phyloP scores from a whole-genome alignment of 192 early-diverging fungal genomes.

The Podila horticola region DNA sequence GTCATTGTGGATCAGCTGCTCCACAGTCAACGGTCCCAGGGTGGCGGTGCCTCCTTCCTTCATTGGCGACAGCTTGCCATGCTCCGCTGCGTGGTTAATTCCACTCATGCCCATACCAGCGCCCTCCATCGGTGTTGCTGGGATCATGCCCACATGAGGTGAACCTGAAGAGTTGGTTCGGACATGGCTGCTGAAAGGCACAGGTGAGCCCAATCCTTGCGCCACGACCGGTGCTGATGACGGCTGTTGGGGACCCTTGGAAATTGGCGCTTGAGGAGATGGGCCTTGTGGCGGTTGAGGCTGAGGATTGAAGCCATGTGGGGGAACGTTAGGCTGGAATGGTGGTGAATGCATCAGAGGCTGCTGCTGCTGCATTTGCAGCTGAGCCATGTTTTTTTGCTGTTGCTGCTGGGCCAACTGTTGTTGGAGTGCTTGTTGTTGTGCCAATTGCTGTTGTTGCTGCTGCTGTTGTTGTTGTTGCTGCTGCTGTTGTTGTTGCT shows the following conservation, averaged over 20 bases:
- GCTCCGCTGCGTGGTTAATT: slow-evolving; percentile 14
- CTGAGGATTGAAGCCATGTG: slow-evolving; percentile 7
- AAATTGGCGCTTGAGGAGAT: slow-evolving; percentile 6
- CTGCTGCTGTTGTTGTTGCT: no score
- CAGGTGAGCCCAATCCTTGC: slow-evolving; percentile 25
- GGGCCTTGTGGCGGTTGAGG: slow-evolving; percentile 11
- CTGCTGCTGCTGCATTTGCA: slow-evolving; percentile 19
- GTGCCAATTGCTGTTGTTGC: slow-evolving; percentile 32
- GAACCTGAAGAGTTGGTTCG: slow-evolving; percentile 39
- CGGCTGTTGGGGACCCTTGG: slow-evolving; percentile 6
- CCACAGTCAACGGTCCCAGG: slow-evolving; percentile 26
- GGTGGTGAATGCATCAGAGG: neutral
- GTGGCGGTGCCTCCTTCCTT: neutral
- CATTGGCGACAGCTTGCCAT: neutral
- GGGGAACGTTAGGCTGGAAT: neutral
- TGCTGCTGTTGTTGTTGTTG: slow-evolving; percentile 30
- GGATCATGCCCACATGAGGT: neutral
- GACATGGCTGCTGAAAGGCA: slow-evolving; percentile 24
- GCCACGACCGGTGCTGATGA: neutral
- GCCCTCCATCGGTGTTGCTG: neutral
- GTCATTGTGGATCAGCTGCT: slow-evolving; percentile 45
- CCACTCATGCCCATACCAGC: slow-evolving; percentile 14
- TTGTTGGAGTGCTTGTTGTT: slow-evolving; percentile 11
- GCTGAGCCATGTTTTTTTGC: slow-evolving; percentile 4
- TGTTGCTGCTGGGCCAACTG: slow-evolving; percentile 15